A percentile compares a stretch with the other conserved stretches of the same genome.
Conservation (phyloP, 2,329 filamentous ascomycete genomes). For the Verticillium nonalfalfae region DNA sequence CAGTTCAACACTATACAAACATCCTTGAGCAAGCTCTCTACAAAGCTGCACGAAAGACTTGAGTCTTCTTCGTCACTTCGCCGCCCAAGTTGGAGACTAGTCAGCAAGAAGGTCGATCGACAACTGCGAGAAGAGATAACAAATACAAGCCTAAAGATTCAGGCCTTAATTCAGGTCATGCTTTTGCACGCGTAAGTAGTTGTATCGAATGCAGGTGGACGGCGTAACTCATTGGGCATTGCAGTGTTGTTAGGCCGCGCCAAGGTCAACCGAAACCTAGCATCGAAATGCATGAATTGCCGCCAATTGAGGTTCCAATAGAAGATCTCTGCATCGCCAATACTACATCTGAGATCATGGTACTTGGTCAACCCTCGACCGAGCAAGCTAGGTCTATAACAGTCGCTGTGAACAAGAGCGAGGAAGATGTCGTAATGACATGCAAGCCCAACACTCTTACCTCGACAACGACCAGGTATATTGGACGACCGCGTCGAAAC, state of each 20-base stretch:
- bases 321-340: too few relatives aligned
- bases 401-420: too few relatives aligned
- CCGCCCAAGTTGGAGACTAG: not conserved
- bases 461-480: not conserved
- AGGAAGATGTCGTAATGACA: too few relatives aligned
- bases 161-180: not conserved
- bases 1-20: not conserved
- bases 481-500: not conserved
- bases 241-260: not conserved
- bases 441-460: too few relatives aligned
- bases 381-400: too few relatives aligned
- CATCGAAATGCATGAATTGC: too few relatives aligned
- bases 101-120: not conserved
- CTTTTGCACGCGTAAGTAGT: not conserved
- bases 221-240: not conserved
- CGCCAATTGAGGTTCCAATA: too few relatives aligned
- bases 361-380: too few relatives aligned
- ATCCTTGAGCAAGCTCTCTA: not conserved
- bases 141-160: not conserved
- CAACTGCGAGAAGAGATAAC: not conserved
- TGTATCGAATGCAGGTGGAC: not conserved
- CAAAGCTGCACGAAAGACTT: not conserved
- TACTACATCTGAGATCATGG: too few relatives aligned
- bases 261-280: not conserved
- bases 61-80: not conserved